A percentile compares a stretch with the other conserved stretches of the same genome.
phyloP scores from a whole-genome alignment of 768 basidiomycete species.

The Tricholoma furcatifolium region DNA sequence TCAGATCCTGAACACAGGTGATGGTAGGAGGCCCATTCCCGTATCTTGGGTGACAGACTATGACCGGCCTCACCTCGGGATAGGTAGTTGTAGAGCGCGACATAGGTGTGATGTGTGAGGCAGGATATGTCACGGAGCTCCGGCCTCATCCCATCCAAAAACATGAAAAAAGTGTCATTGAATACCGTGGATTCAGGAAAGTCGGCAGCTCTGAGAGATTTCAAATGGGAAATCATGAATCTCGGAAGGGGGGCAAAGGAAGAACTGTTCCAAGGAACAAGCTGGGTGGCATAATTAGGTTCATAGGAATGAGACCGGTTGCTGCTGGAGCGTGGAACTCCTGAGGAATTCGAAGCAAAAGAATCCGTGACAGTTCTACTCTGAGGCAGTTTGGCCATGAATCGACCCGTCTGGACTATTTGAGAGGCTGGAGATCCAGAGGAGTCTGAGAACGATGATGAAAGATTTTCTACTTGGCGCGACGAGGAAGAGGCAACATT shows the following conservation, averaged over 20 bases:
- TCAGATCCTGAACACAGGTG: slow-evolving; percentile 62
- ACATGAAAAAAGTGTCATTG: slow-evolving; percentile 46
- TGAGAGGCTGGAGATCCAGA: not conserved
- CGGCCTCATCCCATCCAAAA: slow-evolving; percentile 49
- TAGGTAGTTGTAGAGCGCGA: slow-evolving; percentile 47
- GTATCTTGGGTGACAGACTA: slow-evolving; percentile 35
- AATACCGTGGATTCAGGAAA: slow-evolving; percentile 59
- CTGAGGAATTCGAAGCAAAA: slow-evolving; percentile 1
- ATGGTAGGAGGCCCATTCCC: slow-evolving; percentile 58
- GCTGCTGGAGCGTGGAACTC: not conserved
- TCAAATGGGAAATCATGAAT: slow-evolving; percentile 53
- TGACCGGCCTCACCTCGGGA: slow-evolving; percentile 35
- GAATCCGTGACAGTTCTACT: not conserved
- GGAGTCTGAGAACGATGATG: slow-evolving; percentile 19
- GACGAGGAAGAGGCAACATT: slow-evolving; percentile 36
- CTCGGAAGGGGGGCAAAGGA: slow-evolving; percentile 62
- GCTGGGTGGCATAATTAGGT: slow-evolving; percentile 9
- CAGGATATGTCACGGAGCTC: slow-evolving; percentile 62
- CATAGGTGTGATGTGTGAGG: slow-evolving; percentile 54
- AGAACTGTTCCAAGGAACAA: slow-evolving; percentile 61
- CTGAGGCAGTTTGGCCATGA: slow-evolving; percentile 26
- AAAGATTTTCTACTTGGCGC: not conserved
- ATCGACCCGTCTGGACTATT: slow-evolving; percentile 27
- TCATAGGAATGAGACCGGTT: not conserved
- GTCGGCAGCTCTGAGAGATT: slow-evolving; percentile 49